These are phyloP conservation scores for Fonsecaea nubica DNA, from an alignment of 2,329 filamentous ascomycete species.

Conservation along the genomic window DNA sequence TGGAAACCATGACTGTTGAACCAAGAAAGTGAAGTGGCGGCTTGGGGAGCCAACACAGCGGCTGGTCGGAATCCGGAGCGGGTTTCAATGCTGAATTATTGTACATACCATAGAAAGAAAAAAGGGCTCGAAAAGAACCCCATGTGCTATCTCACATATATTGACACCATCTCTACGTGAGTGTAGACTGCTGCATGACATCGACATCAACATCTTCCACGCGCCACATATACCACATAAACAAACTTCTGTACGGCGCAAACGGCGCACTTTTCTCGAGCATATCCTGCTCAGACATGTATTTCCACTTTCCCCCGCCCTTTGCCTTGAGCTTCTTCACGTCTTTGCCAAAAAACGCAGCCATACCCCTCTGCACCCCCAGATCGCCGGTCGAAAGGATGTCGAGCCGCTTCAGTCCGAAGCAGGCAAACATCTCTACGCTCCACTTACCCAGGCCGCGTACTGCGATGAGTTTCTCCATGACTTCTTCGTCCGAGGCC, in stretches of 20 bases:
- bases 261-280: slow-evolving; percentile 78
- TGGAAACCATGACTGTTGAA: slow-evolving; percentile 68
- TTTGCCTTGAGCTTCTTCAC: slow-evolving; percentile 81
- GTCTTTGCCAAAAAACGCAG: slow-evolving; percentile 81
- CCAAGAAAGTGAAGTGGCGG: slow-evolving; percentile 21
- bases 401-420: slow-evolving; percentile 91
- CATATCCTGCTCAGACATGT: slow-evolving; percentile 96
- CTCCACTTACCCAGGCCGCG: slow-evolving; percentile 88
- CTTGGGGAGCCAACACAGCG: not conserved
- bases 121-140: slow-evolving; percentile 1
- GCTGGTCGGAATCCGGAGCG: slow-evolving; percentile 1
- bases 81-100: slow-evolving; percentile 21
- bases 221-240: slow-evolving; percentile 99
- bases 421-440: slow-evolving; percentile 97
- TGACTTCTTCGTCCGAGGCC: slow-evolving; percentile 83
- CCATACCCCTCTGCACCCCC: slow-evolving; percentile 93
- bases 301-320: slow-evolving; percentile 92
- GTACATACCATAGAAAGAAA: slow-evolving; percentile 26
- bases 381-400: slow-evolving; percentile 92
- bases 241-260: slow-evolving; percentile 84
- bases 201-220: slow-evolving; percentile 74
- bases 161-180: not conserved
- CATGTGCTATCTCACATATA: not conserved
- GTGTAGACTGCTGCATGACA: slow-evolving; percentile 32
- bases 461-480: slow-evolving; percentile 82